Base-by-base conservation (phyloP, 192 early-diverging fungal genomes). In the Coemansia sp. region DNA sequence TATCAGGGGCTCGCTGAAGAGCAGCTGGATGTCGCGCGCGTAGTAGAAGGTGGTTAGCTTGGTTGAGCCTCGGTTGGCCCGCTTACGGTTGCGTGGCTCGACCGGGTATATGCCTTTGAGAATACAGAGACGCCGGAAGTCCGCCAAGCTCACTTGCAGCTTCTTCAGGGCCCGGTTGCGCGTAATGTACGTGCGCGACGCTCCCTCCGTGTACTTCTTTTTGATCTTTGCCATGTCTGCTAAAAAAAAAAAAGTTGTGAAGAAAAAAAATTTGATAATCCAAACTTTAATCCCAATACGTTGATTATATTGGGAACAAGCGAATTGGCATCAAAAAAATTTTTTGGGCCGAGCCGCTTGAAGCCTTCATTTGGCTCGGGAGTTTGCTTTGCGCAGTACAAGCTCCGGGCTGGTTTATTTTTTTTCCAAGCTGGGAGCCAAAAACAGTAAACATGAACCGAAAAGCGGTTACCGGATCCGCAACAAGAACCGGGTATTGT, bases 81-180 rank as follows among this genome's bases (percentile, higher is more conserved):
- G 94, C 81, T 93, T 93, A 64, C 90, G 91, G 81, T 89, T 93
- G 52, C 81, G 84, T 38, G 96, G 96, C 75, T 96, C 93, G 23
- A 91, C 87, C 6, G 96, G 96, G 79, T 99, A 99, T 57, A 99
- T 90, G 26, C 96, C 96, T 80, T 99, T 99, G 60, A 99, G 80
- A 77, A 99, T 99, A 76, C 94, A 97, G 38, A 99, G 81, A 20
- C 94, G 92, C 67, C 96, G 85, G 83, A 99, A 99, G 66, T 94
- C 90, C 12, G 90, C 85, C 68, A 99, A 84, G 38, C 87, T 84
- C 49, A 99, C 74, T 74, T 99, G 96, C 62, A 99, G 88, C 81
- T 94, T 97, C 64, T 86, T 88, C 49, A 99, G 66, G 17, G 93
- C 94, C 69, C 90, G 86, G 64, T 84, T 89, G 62, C 96, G 83